Evolutionary conservation across 176 grass and related monocot species (phyloP).

Genomic region (Bonia amplexicaulis): DNA sequence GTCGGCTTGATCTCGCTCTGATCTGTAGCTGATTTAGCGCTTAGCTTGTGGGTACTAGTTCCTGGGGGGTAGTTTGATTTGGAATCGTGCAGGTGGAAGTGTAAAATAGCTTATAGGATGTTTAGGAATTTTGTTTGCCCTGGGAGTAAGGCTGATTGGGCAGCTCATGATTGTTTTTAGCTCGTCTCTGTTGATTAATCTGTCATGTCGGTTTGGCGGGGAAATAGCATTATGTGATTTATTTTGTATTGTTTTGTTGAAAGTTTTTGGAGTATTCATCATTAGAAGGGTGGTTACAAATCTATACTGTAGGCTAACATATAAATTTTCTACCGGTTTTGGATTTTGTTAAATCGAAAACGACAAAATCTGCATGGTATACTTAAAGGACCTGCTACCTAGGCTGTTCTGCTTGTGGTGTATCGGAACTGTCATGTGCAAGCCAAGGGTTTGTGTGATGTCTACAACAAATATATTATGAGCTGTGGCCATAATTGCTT

Average conservation of each 20-base stretch:
- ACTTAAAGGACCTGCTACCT: not conserved
- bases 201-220: not conserved
- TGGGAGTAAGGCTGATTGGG: not conserved
- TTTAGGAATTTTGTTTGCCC: not conserved
- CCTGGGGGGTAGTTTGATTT: not conserved
- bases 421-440: not conserved
- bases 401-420: not conserved
- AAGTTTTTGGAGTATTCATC: not conserved
- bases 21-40: conserved; percentile 9
- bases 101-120: not conserved
- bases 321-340: not conserved
- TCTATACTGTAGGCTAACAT: not conserved
- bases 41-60: not conserved
- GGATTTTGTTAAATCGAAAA: not conserved
- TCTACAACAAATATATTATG: not conserved
- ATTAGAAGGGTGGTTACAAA: not conserved
- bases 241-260: not conserved
- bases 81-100: not conserved
- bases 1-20: not conserved
- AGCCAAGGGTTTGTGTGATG: not conserved
- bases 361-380: not conserved
- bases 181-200: not conserved
- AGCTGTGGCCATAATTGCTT: not conserved
- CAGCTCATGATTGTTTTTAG: not conserved
- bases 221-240: not conserved